Percentiles rank a stretch among this genome's conserved stretches.
Conservation (phyloP, 176 grass and related monocot species). For the Eleusine indica region DNA sequence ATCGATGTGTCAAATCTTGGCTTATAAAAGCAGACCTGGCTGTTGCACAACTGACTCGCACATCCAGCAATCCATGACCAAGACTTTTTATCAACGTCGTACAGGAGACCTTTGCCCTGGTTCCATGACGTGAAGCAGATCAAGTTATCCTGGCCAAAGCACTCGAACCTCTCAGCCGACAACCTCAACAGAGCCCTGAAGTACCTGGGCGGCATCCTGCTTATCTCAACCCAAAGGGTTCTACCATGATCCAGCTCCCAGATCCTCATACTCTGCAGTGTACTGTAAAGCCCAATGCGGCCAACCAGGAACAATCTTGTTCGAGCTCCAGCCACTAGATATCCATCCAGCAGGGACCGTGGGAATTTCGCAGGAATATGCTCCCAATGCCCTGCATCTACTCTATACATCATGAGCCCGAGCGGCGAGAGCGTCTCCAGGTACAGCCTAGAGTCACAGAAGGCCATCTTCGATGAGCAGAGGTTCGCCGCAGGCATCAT, state of each 20-base stretch:
- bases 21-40: conserved; percentile 92
- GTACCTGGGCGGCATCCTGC: conserved; percentile 92
- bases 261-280: conserved; percentile 91
- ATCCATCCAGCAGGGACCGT: conserved; percentile 88
- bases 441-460: conserved; percentile 90
- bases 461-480: conserved; percentile 93
- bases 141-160: conserved; percentile 97
- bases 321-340: conserved; percentile 80
- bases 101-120: conserved; percentile 92
- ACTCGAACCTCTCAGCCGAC: conserved; percentile 95
- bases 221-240: conserved; percentile 84
- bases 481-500: conserved; percentile 85
- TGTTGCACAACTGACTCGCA: conserved; percentile 87
- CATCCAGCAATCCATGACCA: conserved; percentile 94
- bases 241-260: conserved; percentile 97
- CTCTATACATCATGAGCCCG: conserved; percentile 89
- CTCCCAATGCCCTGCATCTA: conserved; percentile 77
- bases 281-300: conserved; percentile 92
- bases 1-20: conserved; percentile 81
- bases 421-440: conserved; percentile 93
- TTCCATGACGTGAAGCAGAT: conserved; percentile 99
- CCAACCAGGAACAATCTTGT: conserved; percentile 83
- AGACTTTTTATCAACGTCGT: conserved; percentile 84
- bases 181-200: conserved; percentile 83
- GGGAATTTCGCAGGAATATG: conserved; percentile 95